Percentiles rank a stretch among this genome's conserved stretches.
These are phyloP conservation scores for Saccharomycopsis capsularis DNA, from an alignment of 805 yeast genomes.

Conservation along the genomic window DNA sequence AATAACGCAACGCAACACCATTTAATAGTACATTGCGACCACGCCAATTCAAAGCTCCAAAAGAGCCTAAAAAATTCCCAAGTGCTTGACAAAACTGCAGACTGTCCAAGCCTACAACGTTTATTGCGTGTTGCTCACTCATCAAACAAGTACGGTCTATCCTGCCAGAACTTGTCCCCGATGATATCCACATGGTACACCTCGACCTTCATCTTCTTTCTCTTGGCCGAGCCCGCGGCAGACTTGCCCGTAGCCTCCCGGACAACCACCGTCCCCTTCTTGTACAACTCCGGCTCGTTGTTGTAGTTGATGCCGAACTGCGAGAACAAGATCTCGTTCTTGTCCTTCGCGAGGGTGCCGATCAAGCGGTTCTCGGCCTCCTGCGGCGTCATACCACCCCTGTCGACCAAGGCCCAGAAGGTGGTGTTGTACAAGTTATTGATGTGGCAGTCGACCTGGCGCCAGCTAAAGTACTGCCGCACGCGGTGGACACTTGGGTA, in stretches of 20 bases:
- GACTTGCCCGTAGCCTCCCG: slow-evolving; percentile 35
- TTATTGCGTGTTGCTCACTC: too few relatives aligned
- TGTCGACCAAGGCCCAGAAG: slow-evolving; percentile 77
- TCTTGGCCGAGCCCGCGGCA: slow-evolving; percentile 21
- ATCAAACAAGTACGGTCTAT: slow-evolving; percentile 31
- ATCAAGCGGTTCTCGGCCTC: slow-evolving; percentile 73
- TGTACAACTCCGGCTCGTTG: slow-evolving; percentile 79
- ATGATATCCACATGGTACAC: slow-evolving; percentile 55
- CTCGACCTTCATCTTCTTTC: slow-evolving; percentile 40
- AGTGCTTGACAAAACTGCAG: too few relatives aligned
- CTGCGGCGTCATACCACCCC: slow-evolving; percentile 62
- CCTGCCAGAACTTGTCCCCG: slow-evolving; percentile 55
- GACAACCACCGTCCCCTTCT: slow-evolving; percentile 68
- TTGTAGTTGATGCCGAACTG: slow-evolving; percentile 84
- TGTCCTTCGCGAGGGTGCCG: slow-evolving; percentile 78
- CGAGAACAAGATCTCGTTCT: slow-evolving; percentile 77
- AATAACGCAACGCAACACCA: too few relatives aligned
- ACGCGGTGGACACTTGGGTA: slow-evolving; percentile 62
- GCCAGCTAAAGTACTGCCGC: slow-evolving; percentile 85
- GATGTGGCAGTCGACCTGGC: slow-evolving; percentile 95
- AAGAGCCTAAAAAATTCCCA: not conserved
- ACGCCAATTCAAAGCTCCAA: not conserved
- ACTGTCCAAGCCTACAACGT: too few relatives aligned
- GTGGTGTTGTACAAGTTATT: slow-evolving; percentile 90
- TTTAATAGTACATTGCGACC: too few relatives aligned